phyloP scores from a whole-genome alignment of 2,329 filamentous ascomycete species.

The Ophioceras dolichostomum region DNA sequence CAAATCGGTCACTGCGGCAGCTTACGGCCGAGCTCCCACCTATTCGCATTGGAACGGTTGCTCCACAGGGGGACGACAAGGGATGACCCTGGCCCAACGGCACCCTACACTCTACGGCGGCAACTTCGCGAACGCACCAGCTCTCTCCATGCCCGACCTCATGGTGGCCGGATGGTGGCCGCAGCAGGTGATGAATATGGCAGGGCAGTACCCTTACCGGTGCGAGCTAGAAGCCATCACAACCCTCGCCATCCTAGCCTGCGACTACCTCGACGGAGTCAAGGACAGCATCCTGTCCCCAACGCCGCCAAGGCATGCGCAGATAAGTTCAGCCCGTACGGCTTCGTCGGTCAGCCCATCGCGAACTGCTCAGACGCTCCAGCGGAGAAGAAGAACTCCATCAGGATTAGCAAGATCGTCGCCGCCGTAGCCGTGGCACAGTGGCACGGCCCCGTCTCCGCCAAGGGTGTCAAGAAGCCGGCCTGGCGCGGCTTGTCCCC shows the following conservation, averaged over 20 bases:
- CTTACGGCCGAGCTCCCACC: background rate
- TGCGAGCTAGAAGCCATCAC: slow-evolving; percentile 23
- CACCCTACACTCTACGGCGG: too few relatives aligned
- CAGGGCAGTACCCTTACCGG: slow-evolving; percentile 7
- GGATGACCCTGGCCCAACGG: too few relatives aligned
- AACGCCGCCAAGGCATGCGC: slow-evolving; percentile 18
- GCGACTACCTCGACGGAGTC: slow-evolving; percentile 30
- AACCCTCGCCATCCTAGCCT: slow-evolving; percentile 23
- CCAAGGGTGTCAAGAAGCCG: slow-evolving; percentile 3
- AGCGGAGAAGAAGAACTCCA: background rate
- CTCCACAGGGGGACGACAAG: background rate
- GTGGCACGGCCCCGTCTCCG: slow-evolving; percentile 5
- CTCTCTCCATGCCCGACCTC: too few relatives aligned
- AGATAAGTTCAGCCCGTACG: slow-evolving; percentile 10
- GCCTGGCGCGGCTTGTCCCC: slow-evolving; percentile 8
- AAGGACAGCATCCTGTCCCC: slow-evolving; percentile 24
- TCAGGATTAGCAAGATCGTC: too few relatives aligned
- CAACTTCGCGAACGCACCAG: too few relatives aligned
- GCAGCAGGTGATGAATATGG: slow-evolving; percentile 15
- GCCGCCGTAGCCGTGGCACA: slow-evolving; percentile 9
- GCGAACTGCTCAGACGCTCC: background rate
- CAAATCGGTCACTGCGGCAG: background rate
- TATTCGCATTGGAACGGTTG: background rate
- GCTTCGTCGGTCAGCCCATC: background rate
- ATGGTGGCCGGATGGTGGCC: slow-evolving; percentile 10